Evolutionary conservation across 1,284 basidiomycete genomes (phyloP).

Genomic region (Heliocybe sulcata): DNA sequence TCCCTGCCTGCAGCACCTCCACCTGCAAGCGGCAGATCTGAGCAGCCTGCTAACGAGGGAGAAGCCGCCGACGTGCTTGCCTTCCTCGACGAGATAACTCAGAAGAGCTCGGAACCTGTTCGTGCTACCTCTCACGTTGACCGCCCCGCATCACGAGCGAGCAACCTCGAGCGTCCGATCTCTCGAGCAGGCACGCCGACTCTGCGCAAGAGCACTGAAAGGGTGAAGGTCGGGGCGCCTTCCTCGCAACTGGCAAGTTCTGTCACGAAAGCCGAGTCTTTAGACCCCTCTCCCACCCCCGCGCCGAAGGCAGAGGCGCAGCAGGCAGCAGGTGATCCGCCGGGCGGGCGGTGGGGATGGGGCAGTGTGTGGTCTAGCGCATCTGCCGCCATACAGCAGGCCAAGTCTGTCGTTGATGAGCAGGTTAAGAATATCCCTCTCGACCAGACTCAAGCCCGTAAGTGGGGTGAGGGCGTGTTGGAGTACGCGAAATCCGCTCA

Average conservation of each 20-base stretch:
- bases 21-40: slow-evolving; percentile 12
- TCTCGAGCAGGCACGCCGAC: slow-evolving; percentile 69
- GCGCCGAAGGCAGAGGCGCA: slow-evolving; percentile 15
- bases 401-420: slow-evolving; percentile 83
- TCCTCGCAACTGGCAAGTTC: slow-evolving; percentile 28
- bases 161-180: slow-evolving; percentile 49
- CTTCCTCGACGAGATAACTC: slow-evolving; percentile 91
- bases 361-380: slow-evolving; percentile 85
- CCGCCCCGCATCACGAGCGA: slow-evolving; percentile 55
- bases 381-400: slow-evolving; percentile 81
- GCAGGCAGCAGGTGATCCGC: slow-evolving; percentile 13
- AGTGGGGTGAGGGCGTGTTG: slow-evolving; percentile 56
- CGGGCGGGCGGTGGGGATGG: slow-evolving; percentile 61
- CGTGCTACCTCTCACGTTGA: slow-evolving; percentile 49
- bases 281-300: slow-evolving; percentile 17
- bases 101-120: slow-evolving; percentile 76
- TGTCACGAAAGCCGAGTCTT: slow-evolving; percentile 23
- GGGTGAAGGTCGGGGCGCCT: slow-evolving; percentile 57
- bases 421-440: slow-evolving; percentile 73
- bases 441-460: slow-evolving; percentile 58
- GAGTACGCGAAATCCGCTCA: slow-evolving; percentile 43
- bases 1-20: slow-evolving; percentile 44
- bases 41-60: slow-evolving; percentile 33
- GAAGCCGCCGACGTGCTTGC: slow-evolving; percentile 79
- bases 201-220: slow-evolving; percentile 69